Base-by-base conservation (phyloP, 2,329 filamentous ascomycete species). In the Calonectria multiphialidica region DNA sequence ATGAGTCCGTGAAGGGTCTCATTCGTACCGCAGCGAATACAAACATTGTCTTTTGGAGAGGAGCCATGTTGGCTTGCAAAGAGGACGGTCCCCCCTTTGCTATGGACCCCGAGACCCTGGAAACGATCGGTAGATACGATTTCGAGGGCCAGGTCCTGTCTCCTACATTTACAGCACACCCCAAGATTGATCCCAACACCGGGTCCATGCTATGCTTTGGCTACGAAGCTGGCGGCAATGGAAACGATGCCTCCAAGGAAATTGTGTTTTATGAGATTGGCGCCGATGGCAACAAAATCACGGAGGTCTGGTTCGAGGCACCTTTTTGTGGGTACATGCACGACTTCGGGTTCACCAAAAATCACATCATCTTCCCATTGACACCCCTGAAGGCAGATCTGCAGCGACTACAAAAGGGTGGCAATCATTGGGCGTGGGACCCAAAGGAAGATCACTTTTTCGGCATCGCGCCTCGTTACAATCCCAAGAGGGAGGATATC, bases 81-180 rank as follows among this genome's bases (percentile, higher is more conserved):
- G 68, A 71, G 25, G 62, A 66, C 37, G 61, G 59, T 1, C 62
- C 33, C 5, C 68, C 68, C 2, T 70, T n/a, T 28, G 68, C 68
- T 1, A 18, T 70, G 16, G 42, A 70, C 18, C 62, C 62, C 8
- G 21, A 18, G 2, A 66, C 62, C 1, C 37, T 70, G 1, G 62
- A 70, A 1, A 70, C 68, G 1, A 61, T 70, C 8, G 68, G 62
- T 7, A 50, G 64, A 2, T 70, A 53, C 12, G 62, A 70, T 25
- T 70, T 70, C 33, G 33, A 66, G 8, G 62, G 68, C 15, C 68
- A 70, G 12, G 42, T 66, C 1, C 68, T 53, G 3, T 61, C 59
- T 40, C 44, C 59, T 1, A 66, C 44, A 2, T 70, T 66, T 16
- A 62, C 68, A 1, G 68, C 68, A 2, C 68, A 70, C 18, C 68